Percentiles rank a stretch among this genome's conserved stretches.
These are phyloP conservation scores for Porcisia hertigi DNA, from an alignment of 208 protist genomes.

Conservation along the genomic window DNA sequence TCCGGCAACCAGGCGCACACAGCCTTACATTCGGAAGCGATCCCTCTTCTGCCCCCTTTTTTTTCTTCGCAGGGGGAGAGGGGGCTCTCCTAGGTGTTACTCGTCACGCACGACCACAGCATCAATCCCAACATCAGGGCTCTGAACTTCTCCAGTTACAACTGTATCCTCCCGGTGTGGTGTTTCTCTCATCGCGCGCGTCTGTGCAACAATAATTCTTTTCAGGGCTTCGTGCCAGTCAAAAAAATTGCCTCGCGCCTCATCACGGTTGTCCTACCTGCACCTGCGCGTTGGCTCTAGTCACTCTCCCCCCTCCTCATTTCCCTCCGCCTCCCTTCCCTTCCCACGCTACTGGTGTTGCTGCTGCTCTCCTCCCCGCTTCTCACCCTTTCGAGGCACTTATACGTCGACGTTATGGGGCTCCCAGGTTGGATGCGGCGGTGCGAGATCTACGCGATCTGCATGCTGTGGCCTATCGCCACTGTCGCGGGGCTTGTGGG, in stretches of 20 bases:
- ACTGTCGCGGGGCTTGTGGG: conserved; percentile 58
- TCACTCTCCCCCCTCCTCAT: too few species aligned
- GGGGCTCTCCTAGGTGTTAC: neutral
- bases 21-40: too few species aligned
- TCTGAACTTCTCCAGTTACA: neutral
- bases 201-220: neutral
- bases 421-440: conserved; percentile 74
- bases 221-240: too few species aligned
- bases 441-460: conserved; percentile 84
- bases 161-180: neutral
- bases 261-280: neutral
- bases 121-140: neutral
- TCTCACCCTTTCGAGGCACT: neutral
- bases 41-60: too few species aligned
- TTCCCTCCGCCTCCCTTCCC: too few species aligned
- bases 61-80: too few species aligned
- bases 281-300: too few species aligned
- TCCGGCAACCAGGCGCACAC: too few species aligned
- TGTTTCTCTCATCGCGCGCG: neutral
- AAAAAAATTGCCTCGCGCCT: neutral
- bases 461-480: conserved; percentile 83
- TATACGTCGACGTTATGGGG: conserved; percentile 33
- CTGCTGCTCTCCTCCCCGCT: neutral
- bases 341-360: too few species aligned
- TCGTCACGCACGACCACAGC: neutral